These are phyloP conservation scores for Leishmania martiniquensis DNA, from an alignment of 208 protist species.

Conservation along the genomic window DNA sequence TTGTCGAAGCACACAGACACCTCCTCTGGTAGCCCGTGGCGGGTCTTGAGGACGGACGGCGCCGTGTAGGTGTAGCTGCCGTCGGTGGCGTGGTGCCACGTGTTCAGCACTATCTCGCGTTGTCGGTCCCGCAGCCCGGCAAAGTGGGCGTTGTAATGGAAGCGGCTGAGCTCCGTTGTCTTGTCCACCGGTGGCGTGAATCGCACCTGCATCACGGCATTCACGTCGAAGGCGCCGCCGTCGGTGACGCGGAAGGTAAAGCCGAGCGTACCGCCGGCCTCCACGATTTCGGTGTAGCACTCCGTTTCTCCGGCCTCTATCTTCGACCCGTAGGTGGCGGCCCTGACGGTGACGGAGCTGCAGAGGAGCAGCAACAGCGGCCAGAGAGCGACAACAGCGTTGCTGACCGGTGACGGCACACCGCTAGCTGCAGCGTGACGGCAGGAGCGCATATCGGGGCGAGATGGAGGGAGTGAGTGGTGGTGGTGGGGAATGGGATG, in stretches of 20 bases:
- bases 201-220: conserved; percentile 48
- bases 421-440: too few species aligned
- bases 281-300: conserved; percentile 71
- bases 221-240: conserved; percentile 75
- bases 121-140: conserved; percentile 37
- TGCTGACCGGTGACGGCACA: not conserved
- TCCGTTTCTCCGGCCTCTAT: conserved; percentile 54
- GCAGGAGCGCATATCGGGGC: not conserved
- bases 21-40: conserved; percentile 68
- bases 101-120: conserved; percentile 42
- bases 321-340: conserved; percentile 43
- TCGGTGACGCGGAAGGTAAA: conserved; percentile 77
- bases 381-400: not conserved
- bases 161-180: conserved; percentile 30
- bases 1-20: conserved; percentile 77
- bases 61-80: conserved; percentile 74
- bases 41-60: conserved; percentile 42
- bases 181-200: conserved; percentile 39
- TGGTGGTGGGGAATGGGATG: not conserved
- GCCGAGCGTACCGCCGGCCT: conserved; percentile 58
- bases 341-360: conserved; percentile 3
- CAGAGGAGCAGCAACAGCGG: conserved; percentile 18
- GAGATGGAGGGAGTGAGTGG: not conserved
- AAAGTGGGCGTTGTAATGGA: conserved; percentile 55
- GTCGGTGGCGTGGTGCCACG: conserved; percentile 55